These are phyloP conservation scores for Macrocystidia cucumis DNA, from an alignment of 1,284 basidiomycete genomes.

Conservation along the genomic window DNA sequence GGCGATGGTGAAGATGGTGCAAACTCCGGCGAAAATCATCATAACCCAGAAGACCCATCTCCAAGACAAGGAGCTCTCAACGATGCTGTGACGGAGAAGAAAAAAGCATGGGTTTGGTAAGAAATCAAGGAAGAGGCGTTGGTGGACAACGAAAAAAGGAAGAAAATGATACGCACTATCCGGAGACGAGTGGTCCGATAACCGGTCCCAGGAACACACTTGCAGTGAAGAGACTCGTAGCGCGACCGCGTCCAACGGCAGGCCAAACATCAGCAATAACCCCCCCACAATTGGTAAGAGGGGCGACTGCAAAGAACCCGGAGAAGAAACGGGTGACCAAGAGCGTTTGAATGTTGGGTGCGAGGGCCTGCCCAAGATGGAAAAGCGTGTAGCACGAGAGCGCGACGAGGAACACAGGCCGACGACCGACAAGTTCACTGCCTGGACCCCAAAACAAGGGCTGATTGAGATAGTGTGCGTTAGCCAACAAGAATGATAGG, in stretches of 20 bases:
- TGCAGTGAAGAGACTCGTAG: slow-evolving; percentile 54
- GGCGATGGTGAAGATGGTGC: slow-evolving; percentile 32
- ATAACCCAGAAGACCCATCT: slow-evolving; percentile 66
- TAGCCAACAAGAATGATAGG: neutral
- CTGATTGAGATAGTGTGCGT: slow-evolving; percentile 19
- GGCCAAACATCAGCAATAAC: slow-evolving; percentile 64
- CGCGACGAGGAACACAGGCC: slow-evolving; percentile 44
- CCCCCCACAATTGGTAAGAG: slow-evolving; percentile 55
- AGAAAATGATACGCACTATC: slow-evolving; percentile 32
- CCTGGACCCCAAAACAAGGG: slow-evolving; percentile 42
- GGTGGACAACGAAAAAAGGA: slow-evolving; percentile 8
- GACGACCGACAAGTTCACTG: slow-evolving; percentile 57
- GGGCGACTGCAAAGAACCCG: slow-evolving; percentile 63
- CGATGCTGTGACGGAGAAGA: too few species aligned
- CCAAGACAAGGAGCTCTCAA: slow-evolving; percentile 37
- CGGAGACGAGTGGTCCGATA: slow-evolving; percentile 48
- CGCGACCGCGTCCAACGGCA: slow-evolving; percentile 47
- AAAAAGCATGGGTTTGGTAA: slow-evolving; percentile 28
- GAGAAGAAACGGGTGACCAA: slow-evolving; percentile 58
- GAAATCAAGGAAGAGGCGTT: slow-evolving; percentile 14
- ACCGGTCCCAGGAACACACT: slow-evolving; percentile 63
- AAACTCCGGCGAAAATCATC: slow-evolving; percentile 49
- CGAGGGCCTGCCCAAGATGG: slow-evolving; percentile 57
- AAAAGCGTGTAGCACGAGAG: slow-evolving; percentile 49
- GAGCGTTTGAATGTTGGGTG: slow-evolving; percentile 56